phyloP scores from a whole-genome alignment of 2,329 filamentous ascomycete genomes.

The Fusarium nygamai region DNA sequence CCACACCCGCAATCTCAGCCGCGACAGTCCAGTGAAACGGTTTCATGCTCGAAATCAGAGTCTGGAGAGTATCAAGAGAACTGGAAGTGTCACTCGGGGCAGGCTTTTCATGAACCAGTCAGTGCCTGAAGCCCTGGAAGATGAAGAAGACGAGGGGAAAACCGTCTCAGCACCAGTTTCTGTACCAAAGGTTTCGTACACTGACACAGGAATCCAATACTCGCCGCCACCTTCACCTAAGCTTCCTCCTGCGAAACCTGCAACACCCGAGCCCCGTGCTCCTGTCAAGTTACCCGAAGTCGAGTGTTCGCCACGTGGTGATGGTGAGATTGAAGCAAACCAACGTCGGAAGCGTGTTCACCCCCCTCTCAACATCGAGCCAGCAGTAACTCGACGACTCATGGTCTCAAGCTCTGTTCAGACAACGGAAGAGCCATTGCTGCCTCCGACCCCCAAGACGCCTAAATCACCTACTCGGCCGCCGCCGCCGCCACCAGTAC shows the following conservation, averaged over 20 bases:
- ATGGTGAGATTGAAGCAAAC: conserved; percentile 75
- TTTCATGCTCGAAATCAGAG: conserved; percentile 67
- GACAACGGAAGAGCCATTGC: conserved; percentile 69
- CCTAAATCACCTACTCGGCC: conserved; percentile 52
- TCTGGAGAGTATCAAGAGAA: conserved; percentile 65
- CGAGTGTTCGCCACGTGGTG: conserved; percentile 56
- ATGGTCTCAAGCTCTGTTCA: conserved; percentile 76
- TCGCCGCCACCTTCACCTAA: conserved; percentile 83
- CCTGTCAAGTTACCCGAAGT: conserved; percentile 54
- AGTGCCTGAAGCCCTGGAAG: conserved; percentile 66
- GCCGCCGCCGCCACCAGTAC: conserved; percentile 48
- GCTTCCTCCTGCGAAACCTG: conserved; percentile 51
- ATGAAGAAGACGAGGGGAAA: conserved; percentile 64
- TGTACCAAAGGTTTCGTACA: conserved; percentile 64
- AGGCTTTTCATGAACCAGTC: conserved; percentile 63
- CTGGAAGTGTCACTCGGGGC: conserved; percentile 64
- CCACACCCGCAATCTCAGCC: conserved; percentile 65
- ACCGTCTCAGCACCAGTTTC: conserved; percentile 41
- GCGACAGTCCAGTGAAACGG: conserved; percentile 62
- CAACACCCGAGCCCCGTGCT: conserved; percentile 54
- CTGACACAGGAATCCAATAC: conserved; percentile 81
- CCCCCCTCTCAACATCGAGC: conserved; percentile 61
- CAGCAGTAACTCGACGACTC: conserved; percentile 49
- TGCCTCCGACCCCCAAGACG: conserved; percentile 70
- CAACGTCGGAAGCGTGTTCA: conserved; percentile 76